Evolutionary conservation across 1,284 basidiomycete genomes (phyloP).

Genomic region (Ustilago trichophora): DNA sequence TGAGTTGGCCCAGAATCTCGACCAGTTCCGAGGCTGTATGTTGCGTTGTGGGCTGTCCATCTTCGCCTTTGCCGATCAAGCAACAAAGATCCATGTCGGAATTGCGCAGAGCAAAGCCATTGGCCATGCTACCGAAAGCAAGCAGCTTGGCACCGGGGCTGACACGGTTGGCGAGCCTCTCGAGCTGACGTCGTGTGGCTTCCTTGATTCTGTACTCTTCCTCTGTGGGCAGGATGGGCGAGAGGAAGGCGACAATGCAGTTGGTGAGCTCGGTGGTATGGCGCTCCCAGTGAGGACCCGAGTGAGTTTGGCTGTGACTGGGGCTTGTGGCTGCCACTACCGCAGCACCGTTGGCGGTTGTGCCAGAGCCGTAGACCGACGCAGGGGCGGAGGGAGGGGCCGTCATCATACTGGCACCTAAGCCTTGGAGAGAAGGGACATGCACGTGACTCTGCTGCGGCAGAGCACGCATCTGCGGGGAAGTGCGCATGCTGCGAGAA

Average conservation of each 20-base stretch:
- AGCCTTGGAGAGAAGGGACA: conserved; percentile 15
- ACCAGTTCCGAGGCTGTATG: conserved; percentile 82
- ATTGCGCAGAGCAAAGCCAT: conserved; percentile 91
- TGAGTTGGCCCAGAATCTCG: conserved; percentile 88
- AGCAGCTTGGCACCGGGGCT: conserved; percentile 88
- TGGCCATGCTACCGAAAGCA: conserved; percentile 89
- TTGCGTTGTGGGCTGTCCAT: conserved; percentile 30
- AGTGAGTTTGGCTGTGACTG: conserved; percentile 11
- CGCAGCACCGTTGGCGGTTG: background rate
- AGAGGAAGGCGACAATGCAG: conserved; percentile 63
- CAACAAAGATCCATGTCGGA: conserved; percentile 99
- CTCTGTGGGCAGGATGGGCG: conserved; percentile 64
- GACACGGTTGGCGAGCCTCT: conserved; percentile 91
- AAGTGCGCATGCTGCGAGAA: conserved; percentile 35
- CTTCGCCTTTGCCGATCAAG: conserved; percentile 71
- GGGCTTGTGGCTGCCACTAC: conserved; percentile 17
- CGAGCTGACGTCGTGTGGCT: conserved; percentile 90
- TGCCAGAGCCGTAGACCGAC: conserved; percentile 9
- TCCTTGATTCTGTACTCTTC: conserved; percentile 75
- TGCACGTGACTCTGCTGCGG: conserved; percentile 24
- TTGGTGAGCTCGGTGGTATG: conserved; percentile 62
- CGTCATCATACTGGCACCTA: conserved; percentile 14
- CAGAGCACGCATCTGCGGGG: conserved; percentile 40
- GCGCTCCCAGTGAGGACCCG: conserved; percentile 52
- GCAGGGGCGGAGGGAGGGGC: conserved; percentile 20